Percentiles rank a stretch among this genome's conserved stretches.
Evolutionary conservation across 139 green algal species (phyloP).

Genomic region (Chlorella ohadii): DNA sequence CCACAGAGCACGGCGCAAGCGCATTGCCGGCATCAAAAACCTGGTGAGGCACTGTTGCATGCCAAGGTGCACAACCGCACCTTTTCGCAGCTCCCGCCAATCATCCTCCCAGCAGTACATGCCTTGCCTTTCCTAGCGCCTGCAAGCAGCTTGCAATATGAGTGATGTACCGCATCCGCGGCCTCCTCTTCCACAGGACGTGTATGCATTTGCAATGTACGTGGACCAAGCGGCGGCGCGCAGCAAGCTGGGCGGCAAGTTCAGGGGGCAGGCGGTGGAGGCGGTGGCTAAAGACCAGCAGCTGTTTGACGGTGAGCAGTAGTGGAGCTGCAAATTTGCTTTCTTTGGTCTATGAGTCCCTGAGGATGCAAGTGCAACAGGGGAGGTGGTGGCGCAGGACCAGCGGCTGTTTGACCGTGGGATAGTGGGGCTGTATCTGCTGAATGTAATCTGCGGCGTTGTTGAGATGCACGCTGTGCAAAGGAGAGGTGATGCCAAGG

Average conservation of each 20-base stretch:
- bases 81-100: too few relatives aligned
- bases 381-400: too few relatives aligned
- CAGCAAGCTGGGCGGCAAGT: constrained; percentile 45
- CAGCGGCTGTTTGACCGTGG: too few relatives aligned
- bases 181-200: constrained; percentile 48
- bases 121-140: too few relatives aligned
- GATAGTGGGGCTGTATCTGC: too few relatives aligned
- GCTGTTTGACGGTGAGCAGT: constrained; percentile 51
- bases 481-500: too few relatives aligned
- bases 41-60: constrained; percentile 43
- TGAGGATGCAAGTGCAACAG: too few relatives aligned
- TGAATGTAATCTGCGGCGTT: too few relatives aligned
- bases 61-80: not conserved
- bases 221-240: constrained; percentile 64
- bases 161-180: too few relatives aligned
- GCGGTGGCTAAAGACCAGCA: constrained; percentile 43
- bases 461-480: too few relatives aligned
- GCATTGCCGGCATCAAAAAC: constrained; percentile 51
- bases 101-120: not conserved
- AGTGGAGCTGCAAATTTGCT: not conserved
- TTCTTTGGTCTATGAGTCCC: too few relatives aligned
- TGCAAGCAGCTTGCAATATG: too few relatives aligned
- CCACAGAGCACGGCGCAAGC: constrained; percentile 29
- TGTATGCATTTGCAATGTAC: constrained; percentile 73
- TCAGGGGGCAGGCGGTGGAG: constrained; percentile 18